Evolutionary conservation across 176 grass and related monocot genomes (phyloP), one percentile per base, ranked within the genome.

Genomic region (Bonia amplexicaulis): DNA sequence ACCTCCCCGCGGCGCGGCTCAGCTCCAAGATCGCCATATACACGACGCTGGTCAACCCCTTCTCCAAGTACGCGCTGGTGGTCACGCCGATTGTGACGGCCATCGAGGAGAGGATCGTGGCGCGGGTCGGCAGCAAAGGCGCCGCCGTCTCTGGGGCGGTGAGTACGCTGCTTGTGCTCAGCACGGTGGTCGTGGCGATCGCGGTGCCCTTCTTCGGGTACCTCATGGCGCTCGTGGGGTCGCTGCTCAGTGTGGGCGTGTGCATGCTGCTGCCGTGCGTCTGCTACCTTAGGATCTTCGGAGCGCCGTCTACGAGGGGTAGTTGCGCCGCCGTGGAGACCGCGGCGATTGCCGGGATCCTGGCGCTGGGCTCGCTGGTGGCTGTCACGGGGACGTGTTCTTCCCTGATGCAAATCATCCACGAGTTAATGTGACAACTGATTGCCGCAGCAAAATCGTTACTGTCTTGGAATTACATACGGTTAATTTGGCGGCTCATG

Each of bases 31-130:
- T 95, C 6, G 90, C 88, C 39, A 92, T 93, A 80, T 89, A 87
- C 75, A 93, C 86, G 5, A 87, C 80, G 12, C 65, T 92, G 6
- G 10, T 91, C 6, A 92, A 44, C 74, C 88, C 93, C 0, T 42
- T 95, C 22, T 76, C 93, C 5, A 95, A 92, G 87, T 95, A 88
- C 37, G 93, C 90, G 27, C 66, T 93, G 54, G 66, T 86, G 58
- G 52, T 92, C 6, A 70, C 88, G 5, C 93, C 93, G 0, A 77
- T 95, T 16, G 79, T 86, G 16, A 39, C 64, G 23, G 82, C 88
- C 23, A 44, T 90, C 42, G 90, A 92, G 62, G 88, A 92, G 22
- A 81, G 39, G 58, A 45, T 90, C 19, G 41, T 42, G 7, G 41
- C 16, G 31, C 19, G 12, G 41, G 41, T 42, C 41, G 41, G 41